Conservation (phyloP, 2,329 filamentous ascomycete species). For the Stemphylium beticola region DNA sequence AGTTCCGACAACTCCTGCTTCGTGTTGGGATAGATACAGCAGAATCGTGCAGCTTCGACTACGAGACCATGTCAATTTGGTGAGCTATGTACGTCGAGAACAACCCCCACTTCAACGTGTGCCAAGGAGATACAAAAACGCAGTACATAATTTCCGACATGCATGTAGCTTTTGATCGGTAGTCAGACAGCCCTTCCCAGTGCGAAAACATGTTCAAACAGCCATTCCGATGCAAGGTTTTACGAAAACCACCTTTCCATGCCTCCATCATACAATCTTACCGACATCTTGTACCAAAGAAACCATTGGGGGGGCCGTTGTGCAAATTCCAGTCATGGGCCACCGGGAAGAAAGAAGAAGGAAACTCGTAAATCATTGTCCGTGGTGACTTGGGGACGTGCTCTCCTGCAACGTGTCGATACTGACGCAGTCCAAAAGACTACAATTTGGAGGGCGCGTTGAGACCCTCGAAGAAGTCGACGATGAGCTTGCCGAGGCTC, state of each 20-base stretch:
- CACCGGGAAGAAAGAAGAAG: neutral
- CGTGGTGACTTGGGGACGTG: neutral
- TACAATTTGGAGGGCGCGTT: conserved; percentile 2
- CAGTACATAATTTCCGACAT: neutral
- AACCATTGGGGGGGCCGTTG: neutral
- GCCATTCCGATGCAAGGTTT: conserved; percentile 12
- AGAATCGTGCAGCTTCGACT: no score
- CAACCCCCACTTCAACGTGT: neutral
- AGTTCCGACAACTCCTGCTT: neutral
- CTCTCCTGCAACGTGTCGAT: neutral
- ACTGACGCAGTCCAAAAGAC: neutral
- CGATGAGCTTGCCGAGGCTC: conserved; percentile 58
- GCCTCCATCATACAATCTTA: neutral
- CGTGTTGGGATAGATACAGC: no score
- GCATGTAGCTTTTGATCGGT: neutral
- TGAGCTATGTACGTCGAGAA: no score
- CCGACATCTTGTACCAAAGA: neutral
- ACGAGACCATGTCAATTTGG: no score
- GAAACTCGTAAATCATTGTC: neutral
- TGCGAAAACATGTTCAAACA: conserved; percentile 8
- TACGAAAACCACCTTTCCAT: neutral
- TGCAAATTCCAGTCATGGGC: conserved; percentile 1
- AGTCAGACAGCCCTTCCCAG: neutral
- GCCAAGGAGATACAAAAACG: neutral
- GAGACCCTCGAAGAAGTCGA: conserved; percentile 52